phyloP scores from a whole-genome alignment of 495 filamentous ascomycete species.

The Tuber borchii region DNA sequence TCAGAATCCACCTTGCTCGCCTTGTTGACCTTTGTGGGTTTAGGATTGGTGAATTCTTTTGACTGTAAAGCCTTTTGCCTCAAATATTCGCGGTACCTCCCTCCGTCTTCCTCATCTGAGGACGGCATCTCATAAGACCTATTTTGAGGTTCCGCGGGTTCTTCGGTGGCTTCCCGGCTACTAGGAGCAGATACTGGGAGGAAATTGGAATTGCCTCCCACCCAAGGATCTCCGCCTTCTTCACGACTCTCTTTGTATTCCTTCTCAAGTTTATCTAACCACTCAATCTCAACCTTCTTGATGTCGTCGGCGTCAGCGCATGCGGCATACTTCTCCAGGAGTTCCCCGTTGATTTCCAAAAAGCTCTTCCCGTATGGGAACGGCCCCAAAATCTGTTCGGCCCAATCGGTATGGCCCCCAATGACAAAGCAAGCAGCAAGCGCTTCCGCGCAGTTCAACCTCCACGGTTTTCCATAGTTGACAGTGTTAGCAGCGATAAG shows the following conservation, averaged over 20 bases:
- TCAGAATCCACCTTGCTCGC: constrained; percentile 62
- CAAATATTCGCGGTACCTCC: constrained; percentile 86
- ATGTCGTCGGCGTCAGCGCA: constrained; percentile 78
- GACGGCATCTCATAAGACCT: constrained; percentile 49
- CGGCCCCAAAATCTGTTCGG: constrained; percentile 66
- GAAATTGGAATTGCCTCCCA: constrained; percentile 83
- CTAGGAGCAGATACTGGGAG: constrained; percentile 32
- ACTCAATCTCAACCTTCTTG: constrained; percentile 75
- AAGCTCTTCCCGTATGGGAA: constrained; percentile 87
- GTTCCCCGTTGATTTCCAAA: constrained; percentile 73
- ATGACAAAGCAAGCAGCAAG: constrained; percentile 87
- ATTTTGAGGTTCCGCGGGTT: constrained; percentile 49
- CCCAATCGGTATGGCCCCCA: constrained; percentile 87
- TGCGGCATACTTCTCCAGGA: constrained; percentile 77
- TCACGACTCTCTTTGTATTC: constrained; percentile 79
- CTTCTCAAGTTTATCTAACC: constrained; percentile 80
- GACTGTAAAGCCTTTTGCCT: constrained; percentile 75
- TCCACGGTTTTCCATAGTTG: constrained; percentile 93
- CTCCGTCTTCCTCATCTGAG: constrained; percentile 66
- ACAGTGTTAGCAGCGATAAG: constrained; percentile 93
- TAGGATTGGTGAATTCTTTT: constrained; percentile 70
- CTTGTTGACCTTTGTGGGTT: constrained; percentile 49
- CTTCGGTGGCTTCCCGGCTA: constrained; percentile 47
- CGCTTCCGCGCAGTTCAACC: constrained; percentile 91
- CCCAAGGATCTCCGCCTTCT: constrained; percentile 51